These are phyloP conservation scores for Lachnellula occidentalis DNA, from an alignment of 2,329 filamentous ascomycete species.

Conservation along the genomic window DNA sequence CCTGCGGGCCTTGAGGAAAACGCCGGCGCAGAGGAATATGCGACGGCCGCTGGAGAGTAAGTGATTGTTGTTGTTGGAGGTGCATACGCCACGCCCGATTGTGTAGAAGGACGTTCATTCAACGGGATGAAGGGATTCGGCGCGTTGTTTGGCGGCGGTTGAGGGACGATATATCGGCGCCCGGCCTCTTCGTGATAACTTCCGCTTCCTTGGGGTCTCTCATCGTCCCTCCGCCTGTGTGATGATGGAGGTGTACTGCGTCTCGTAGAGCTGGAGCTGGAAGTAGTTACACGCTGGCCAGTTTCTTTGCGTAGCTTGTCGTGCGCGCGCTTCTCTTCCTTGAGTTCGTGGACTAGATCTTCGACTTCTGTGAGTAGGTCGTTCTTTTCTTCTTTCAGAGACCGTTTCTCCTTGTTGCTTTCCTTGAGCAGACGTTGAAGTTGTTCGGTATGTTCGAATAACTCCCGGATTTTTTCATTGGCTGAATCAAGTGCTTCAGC, in stretches of 20 bases:
- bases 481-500: slow-evolving; percentile 25
- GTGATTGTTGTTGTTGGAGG: not conserved
- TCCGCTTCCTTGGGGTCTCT: not conserved
- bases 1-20: not conserved
- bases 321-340: slow-evolving; percentile 2
- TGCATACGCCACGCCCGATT: slow-evolving; percentile 8
- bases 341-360: slow-evolving; percentile 7
- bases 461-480: slow-evolving; percentile 15
- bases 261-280: slow-evolving; percentile 4
- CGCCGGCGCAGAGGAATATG: slow-evolving; percentile 9
- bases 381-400: slow-evolving; percentile 17
- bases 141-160: slow-evolving; percentile 12
- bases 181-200: not conserved
- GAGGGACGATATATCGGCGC: slow-evolving; percentile 10
- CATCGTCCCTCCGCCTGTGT: not conserved
- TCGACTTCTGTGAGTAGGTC: slow-evolving; percentile 7
- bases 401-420: slow-evolving; percentile 22
- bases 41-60: slow-evolving; percentile 3
- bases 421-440: slow-evolving; percentile 16
- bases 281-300: not conserved
- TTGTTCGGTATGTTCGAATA: slow-evolving; percentile 8
- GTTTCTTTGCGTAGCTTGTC: slow-evolving; percentile 4
- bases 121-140: slow-evolving; percentile 23
- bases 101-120: slow-evolving; percentile 5
- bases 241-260: slow-evolving; percentile 1